Base-by-base conservation (phyloP, 306 rosid species). In the Castanea sativa region DNA sequence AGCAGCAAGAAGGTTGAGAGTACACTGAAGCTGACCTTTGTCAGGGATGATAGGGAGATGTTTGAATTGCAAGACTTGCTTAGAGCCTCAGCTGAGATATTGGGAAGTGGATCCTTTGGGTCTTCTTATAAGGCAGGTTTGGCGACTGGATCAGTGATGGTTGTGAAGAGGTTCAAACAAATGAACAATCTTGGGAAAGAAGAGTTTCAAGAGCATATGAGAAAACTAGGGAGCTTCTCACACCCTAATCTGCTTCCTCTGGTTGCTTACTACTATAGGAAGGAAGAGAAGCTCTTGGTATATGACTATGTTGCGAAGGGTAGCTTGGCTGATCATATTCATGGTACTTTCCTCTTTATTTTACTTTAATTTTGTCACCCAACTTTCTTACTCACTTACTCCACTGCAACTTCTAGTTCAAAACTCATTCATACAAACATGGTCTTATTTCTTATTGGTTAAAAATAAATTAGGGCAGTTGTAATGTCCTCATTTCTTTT, bases 91-190 rank as follows among this genome's bases (percentile, higher is more conserved):
- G 99, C 99, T 49, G 96, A 96, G 87, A 91, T 93, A 23, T 82
- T 96, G 80, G 98, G 99, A 12, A 90, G 93, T 78, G 98, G 99
- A 18, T 79, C 69, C 73, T 91, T 88, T 73, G 97, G 92, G 33
- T 96, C 98, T 76, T 89, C 98, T n/a, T 96, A 96, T 81, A 96
- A 89, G 87, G 97, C 98, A 25, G 84, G 88, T n/a, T 27, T 96
- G 80, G 0, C 12, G 68, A 82, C 27, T 71, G 99, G 98, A 14
- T 80, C 87, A 15, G 71, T 52, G 33, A 91, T 91, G 81, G 98
- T 96, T 71, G 98, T 93, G 77, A 96, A 96, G 88, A 89, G 97
- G 84, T 93, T 86, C 75, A 90, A 89, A 89, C 94, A 91, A 73
- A 91, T 96, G 98, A 96, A 93, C 88, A 91, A 90, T 75, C 90